Evolutionary conservation across 202 grass and related monocot species (phyloP).

Genomic region (Carex arenaria): DNA sequence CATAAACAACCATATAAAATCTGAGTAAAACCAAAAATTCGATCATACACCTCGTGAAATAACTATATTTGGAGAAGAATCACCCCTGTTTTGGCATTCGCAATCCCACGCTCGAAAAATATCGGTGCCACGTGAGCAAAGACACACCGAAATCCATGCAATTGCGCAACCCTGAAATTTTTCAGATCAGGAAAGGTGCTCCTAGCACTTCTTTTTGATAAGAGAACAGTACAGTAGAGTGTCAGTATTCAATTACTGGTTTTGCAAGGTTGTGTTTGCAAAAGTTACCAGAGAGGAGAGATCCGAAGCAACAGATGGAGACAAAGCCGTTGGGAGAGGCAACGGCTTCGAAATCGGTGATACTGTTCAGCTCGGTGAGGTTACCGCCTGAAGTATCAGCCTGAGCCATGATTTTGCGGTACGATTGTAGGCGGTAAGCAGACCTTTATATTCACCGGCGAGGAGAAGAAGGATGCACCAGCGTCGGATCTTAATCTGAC

Average conservation of each 20-base stretch:
- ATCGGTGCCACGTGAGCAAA: constrained; percentile 81
- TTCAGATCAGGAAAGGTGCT: constrained; percentile 90
- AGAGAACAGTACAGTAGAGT: not conserved
- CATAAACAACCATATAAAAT: not conserved
- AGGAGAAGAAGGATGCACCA: not conserved
- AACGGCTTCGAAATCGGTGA: constrained; percentile 42
- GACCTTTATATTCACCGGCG: no score
- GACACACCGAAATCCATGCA: constrained; percentile 67
- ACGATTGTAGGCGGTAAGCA: no score
- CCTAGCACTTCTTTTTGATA: constrained; percentile 73
- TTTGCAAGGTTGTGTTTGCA: not conserved
- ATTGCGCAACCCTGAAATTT: constrained; percentile 54
- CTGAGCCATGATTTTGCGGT: not conserved
- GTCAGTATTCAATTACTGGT: no score
- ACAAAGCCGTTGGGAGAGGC: constrained; percentile 37
- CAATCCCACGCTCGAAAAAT: constrained; percentile 85
- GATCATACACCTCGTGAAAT: not conserved
- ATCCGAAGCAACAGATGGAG: constrained; percentile 82
- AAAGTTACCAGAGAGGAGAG: constrained; percentile 72
- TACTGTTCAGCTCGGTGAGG: constrained; percentile 35
- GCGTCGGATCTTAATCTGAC: constrained; percentile 54
- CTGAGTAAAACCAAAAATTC: not conserved
- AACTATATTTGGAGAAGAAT: not conserved
- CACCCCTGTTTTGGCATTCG: constrained; percentile 59
- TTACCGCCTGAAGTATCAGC: not conserved